Base-by-base conservation (phyloP, 176 grass and related monocot genomes). In the Aegilops sharonensis region DNA sequence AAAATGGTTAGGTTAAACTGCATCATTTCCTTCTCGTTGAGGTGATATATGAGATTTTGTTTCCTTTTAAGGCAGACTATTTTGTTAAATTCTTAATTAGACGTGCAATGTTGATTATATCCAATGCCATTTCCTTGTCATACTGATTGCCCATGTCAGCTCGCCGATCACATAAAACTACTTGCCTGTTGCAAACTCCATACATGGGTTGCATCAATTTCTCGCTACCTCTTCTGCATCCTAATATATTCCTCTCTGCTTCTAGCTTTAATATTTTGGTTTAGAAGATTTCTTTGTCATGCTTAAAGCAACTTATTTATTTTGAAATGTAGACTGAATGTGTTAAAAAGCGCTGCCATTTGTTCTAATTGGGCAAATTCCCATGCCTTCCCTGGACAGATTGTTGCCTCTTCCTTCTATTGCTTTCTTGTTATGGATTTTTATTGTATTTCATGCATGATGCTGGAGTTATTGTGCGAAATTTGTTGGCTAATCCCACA, bases 401-500 rank as follows among this genome's bases (percentile, higher is more conserved):
- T 63, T 62, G 27, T 68, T 84, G 59, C 35, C 40, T 68, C 25
- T 68, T 79, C 13, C 52, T 25, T 31, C 11, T n/a, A 15, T 68
- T 84, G 50, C 47, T 60, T 62, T 30, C 45, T 54, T 77, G 7
- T 27, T 80, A 77, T 48, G 23, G 63, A 24, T 81, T 74, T 84
- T 21, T 29, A 20, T 84, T 9, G 17, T 60, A 31, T 30, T 62
- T 80, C 62, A 75, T 85, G 74, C 36, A 30, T 68, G 66, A 40
- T 77, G 10, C 74, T 0, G 6, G 60, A 21, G 8, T 43, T 72
- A 75, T 31, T 14, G 14, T 79, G 14, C 11, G 11, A 52, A 25
- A 20, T 85, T 14, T 87, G 12, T 81, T 77, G 31, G 10, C 71
- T 78, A 65, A 88, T 81, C 64, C 39, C 23, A 27, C 47, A 64